Conservation (phyloP, 2,329 filamentous ascomycete species). For the Pyrenochaeta sp. region DNA sequence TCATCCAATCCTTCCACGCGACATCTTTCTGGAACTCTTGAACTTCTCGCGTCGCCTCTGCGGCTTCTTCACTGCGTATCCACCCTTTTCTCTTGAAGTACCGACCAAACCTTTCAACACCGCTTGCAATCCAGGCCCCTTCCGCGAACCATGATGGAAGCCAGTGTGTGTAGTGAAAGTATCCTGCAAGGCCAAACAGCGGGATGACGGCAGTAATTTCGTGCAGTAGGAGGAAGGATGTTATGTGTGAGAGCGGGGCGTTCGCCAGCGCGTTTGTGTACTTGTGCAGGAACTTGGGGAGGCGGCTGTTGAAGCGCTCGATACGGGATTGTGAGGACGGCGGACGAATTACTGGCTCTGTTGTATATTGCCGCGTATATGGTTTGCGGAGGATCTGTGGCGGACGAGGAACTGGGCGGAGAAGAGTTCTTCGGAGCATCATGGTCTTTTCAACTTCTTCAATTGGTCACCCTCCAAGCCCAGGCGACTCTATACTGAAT, state of each 20-base stretch:
- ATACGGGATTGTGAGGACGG: slow-evolving; percentile 41
- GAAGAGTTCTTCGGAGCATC: slow-evolving; percentile 21
- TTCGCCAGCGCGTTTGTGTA: slow-evolving; percentile 75
- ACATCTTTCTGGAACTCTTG: slow-evolving; percentile 12
- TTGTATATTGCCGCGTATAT: slow-evolving; percentile 25
- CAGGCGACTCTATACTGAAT: neutral
- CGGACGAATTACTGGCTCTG: slow-evolving; percentile 19
- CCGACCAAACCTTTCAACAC: slow-evolving; percentile 76
- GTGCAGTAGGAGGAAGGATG: slow-evolving; percentile 88
- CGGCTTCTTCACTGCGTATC: slow-evolving; percentile 67
- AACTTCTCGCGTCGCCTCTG: slow-evolving; percentile 52
- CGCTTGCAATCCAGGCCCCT: slow-evolving; percentile 64
- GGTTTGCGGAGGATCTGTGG: slow-evolving; percentile 8
- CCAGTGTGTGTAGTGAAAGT: slow-evolving; percentile 73
- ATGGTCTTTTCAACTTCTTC: slow-evolving; percentile 4
- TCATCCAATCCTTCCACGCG: slow-evolving; percentile 72
- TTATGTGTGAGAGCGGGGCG: slow-evolving; percentile 83
- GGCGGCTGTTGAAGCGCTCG: slow-evolving; percentile 48
- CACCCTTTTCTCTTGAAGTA: slow-evolving; percentile 84
- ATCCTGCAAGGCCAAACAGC: slow-evolving; percentile 62
- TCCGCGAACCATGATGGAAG: slow-evolving; percentile 68
- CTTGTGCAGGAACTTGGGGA: slow-evolving; percentile 71
- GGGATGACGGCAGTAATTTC: slow-evolving; percentile 78
- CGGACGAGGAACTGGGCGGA: slow-evolving; percentile 3
- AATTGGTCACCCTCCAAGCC: slow-evolving; percentile 4